Base-by-base conservation (phyloP, 768 basidiomycete genomes). In the Candolleomyces eurysporus region DNA sequence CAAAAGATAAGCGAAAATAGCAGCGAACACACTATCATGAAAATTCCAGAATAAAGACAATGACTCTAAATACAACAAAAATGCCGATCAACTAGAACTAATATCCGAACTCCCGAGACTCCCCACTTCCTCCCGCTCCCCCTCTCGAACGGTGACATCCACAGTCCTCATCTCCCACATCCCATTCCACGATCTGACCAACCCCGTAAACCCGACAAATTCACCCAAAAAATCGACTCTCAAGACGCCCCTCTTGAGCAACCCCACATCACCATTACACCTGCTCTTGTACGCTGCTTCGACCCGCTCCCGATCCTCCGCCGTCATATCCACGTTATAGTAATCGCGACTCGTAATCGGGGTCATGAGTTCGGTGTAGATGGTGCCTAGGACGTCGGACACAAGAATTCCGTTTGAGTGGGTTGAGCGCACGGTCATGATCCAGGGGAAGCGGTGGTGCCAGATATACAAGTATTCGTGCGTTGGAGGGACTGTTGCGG, bases 381-480 rank as follows among this genome's bases (percentile, higher is more conserved):
- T 32, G 11, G 46, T 42, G 9, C 21, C 39, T 1, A 67, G 49
- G n/a, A 67, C 49, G 16, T 67, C 66, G 21, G 36, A 43, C 11
- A 67, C 58, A 4, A 60, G 62, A 31, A 67, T 48, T 1, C 60
- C 64, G 30, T 60, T 59, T 0, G 61, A 50, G 30, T 59, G 43
- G 11, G 49, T 48, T 42, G 45, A 57, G 16, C 58, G 43, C 16
- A 67, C 58, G 19, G 53, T 54, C 58, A 67, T 63, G 22, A 59
- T 57, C 66, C 66, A 67, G 2, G 66, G 66, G 10, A 67, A 58
- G 30, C 45, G 53, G 2, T 59, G 64, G 32, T 67, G 64, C 10
- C 54, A 59, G 31, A 67, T 45, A 21, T 54, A 62, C 30, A 65
- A 54, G 7, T 59, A 36, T 36, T 36, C 42, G 43, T 61, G 48